A percentile compares a stretch with the other conserved stretches of the same genome.
Conservation (phyloP, 768 basidiomycete genomes). For the Pisolithus orientalis region DNA sequence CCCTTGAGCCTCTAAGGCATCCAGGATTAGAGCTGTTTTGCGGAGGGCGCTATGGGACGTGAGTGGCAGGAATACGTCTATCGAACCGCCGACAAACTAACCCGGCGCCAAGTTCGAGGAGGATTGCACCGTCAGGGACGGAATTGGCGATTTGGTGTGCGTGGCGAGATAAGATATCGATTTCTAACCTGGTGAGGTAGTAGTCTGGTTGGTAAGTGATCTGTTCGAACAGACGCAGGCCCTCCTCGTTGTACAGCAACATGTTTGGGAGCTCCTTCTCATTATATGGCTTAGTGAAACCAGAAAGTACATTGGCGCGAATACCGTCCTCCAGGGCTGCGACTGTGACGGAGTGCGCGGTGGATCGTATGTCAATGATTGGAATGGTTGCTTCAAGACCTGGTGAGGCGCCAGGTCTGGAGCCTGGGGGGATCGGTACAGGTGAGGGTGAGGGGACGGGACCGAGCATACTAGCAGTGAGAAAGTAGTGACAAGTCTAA, state of each 20-base stretch:
- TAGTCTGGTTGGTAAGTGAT: conserved; percentile 6
- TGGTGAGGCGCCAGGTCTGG: background rate
- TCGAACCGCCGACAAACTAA: background rate
- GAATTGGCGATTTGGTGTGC: background rate
- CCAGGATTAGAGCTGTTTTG: conserved; percentile 4
- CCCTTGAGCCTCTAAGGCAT: conserved; percentile 4
- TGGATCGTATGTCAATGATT: conserved; percentile 3
- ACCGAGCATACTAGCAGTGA: background rate
- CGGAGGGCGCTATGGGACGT: background rate
- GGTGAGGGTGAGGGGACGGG: background rate
- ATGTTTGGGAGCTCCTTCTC: conserved; percentile 2
- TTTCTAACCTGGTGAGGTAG: conserved; percentile 4
- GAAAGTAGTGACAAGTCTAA: background rate
- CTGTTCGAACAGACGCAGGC: conserved; percentile 5
- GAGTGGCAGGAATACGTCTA: background rate
- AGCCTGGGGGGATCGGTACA: background rate
- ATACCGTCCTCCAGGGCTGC: conserved; percentile 1
- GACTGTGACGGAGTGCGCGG: background rate
- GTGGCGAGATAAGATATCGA: conserved; percentile 1
- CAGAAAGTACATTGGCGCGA: background rate
- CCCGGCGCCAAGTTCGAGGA: conserved; percentile 3
- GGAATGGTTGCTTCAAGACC: background rate
- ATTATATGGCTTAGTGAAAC: conserved; percentile 2
- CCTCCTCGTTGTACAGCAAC: conserved; percentile 5
- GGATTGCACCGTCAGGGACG: background rate